Evolutionary conservation across 768 basidiomycete genomes (phyloP), one percentile per base, ranked within the genome.

Genomic region (Leccinum longicurvipes): DNA sequence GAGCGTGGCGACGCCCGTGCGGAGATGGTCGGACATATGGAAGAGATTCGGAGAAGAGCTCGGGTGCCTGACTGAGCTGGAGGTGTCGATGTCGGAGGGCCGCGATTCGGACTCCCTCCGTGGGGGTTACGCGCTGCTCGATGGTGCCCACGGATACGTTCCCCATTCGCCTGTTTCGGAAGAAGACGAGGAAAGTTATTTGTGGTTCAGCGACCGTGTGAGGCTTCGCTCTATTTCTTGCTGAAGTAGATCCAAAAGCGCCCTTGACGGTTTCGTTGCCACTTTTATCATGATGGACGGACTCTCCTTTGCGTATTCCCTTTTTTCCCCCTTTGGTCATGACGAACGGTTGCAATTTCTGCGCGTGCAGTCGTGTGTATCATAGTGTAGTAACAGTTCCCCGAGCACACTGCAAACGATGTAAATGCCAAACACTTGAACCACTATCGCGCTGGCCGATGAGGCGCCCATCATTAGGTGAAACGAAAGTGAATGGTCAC

Each of bases 11-110:
- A 50, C 54, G n/a, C 51, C 65, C 28, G 2, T 63, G 11, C 65
- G 71, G 39, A 61, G 42, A 25, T 71, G 69, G 69, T 60, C 65
- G 19, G 58, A 57, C 17, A 68, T 71, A 12, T 71, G 69, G 69
- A 51, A 62, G 3, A 60, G 59, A 10, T 41, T 70, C 9, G 51
- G 55, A 8, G 52, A 50, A 4, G 71, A 72, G 34, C 63, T 71
- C 2, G 31, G 24, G 11, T 61, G 44, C 15, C 64, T 71, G 36
- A 49, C 56, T 15, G 62, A 71, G 50, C 12, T 71, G n/a, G 63
- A 65, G 6, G 63, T 34, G 17, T 63, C 8, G 55, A 48, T 21
- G 31, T 47, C 27, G 34, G 39, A 21, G 39, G 39, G 10, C 6
- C 11, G 39, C 19, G 19, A 19, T 19, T 41, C 39, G 11, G 19